Evolutionary conservation across 129 eudicot species (phyloP).

Genomic region (Pittosporum tobira): DNA sequence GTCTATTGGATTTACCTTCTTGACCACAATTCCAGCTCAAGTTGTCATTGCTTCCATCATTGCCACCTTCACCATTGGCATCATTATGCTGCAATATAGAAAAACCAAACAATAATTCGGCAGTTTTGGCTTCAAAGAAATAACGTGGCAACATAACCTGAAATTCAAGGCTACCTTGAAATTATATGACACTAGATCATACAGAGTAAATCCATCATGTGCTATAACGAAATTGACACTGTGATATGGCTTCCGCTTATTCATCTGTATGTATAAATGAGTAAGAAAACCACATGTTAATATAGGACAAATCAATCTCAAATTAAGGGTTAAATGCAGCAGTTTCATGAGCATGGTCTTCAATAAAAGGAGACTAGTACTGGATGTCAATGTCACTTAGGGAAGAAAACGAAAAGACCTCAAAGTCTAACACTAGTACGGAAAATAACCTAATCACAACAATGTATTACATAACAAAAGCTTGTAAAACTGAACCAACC

Average conservation of each 20-base stretch:
- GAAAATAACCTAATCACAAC: not conserved
- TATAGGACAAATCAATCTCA: not conserved
- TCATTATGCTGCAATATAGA: slow-evolving; percentile 61
- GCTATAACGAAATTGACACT: slow-evolving; percentile 87
- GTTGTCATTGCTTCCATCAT: slow-evolving; percentile 93
- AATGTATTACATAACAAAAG: not conserved
- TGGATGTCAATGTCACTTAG: not conserved
- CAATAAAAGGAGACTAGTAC: not conserved
- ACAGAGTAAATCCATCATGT: slow-evolving; percentile 95
- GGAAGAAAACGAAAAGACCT: no score
- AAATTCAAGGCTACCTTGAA: slow-evolving; percentile 46
- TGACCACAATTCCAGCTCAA: slow-evolving; percentile 95
- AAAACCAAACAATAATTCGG: slow-evolving; percentile 9
- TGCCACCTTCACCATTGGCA: slow-evolving; percentile 96
- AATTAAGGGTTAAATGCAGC: not conserved
- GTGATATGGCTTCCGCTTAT: slow-evolving; percentile 87
- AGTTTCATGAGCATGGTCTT: no score
- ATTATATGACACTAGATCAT: slow-evolving; percentile 91
- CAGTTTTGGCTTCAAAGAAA: slow-evolving; percentile 5
- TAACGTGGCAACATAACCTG: not conserved
- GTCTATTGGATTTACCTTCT: slow-evolving; percentile 49
- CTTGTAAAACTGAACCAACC: no score
- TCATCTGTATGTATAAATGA: slow-evolving; percentile 49
- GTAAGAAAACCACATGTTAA: slow-evolving; percentile 1
- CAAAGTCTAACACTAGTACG: no score